Conservation (phyloP, 2,329 filamentous ascomycete genomes). For the Xylariales sp. region DNA sequence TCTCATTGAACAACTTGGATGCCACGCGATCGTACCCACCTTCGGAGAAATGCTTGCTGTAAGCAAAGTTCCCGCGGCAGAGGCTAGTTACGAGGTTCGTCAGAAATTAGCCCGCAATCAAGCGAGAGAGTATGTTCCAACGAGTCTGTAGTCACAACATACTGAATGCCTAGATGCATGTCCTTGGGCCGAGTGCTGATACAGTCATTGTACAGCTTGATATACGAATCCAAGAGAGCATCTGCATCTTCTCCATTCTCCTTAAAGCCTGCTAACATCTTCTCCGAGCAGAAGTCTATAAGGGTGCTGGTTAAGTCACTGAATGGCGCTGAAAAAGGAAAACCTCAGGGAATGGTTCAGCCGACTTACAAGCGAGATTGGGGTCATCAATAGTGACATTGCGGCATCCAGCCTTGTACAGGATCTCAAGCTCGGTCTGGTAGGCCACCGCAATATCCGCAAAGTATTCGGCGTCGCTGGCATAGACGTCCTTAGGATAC, state of each 20-base stretch:
- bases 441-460: slow-evolving; percentile 61
- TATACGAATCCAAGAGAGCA: slow-evolving; percentile 69
- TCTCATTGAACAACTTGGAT: slow-evolving; percentile 58
- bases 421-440: slow-evolving; percentile 47
- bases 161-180: slow-evolving; percentile 75
- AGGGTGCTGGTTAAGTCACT: background rate
- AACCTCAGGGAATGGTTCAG: background rate
- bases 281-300: slow-evolving; percentile 69
- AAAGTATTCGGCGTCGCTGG: slow-evolving; percentile 59
- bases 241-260: slow-evolving; percentile 65
- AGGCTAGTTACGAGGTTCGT: no score
- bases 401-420: slow-evolving; percentile 59
- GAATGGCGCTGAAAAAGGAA: no score
- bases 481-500: slow-evolving; percentile 53
- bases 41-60: slow-evolving; percentile 62
- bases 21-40: slow-evolving; percentile 65
- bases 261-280: slow-evolving; percentile 69
- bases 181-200: slow-evolving; percentile 60
- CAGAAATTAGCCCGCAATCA: no score
- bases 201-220: slow-evolving; percentile 72
- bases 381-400: slow-evolving; percentile 67
- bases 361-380: slow-evolving; percentile 57
- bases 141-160: no score
- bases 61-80: slow-evolving; percentile 66
- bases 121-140: no score